Percentiles rank a stretch among this genome's conserved stretches.
These are phyloP conservation scores for Penicillium lividum DNA, from an alignment of 495 filamentous ascomycete genomes.

Conservation along the genomic window DNA sequence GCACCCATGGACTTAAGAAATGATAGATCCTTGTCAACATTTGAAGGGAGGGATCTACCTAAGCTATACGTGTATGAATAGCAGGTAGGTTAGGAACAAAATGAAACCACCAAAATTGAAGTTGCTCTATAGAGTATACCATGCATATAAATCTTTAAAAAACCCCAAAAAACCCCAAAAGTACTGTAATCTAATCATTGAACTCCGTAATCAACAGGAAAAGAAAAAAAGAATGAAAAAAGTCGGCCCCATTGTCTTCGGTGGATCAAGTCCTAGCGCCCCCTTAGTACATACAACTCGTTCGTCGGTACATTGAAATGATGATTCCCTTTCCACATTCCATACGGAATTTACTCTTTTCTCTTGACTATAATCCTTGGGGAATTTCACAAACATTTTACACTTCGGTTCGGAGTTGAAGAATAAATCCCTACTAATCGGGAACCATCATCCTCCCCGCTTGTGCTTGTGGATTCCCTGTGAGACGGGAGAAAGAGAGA, in stretches of 20 bases:
- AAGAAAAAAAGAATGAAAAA: slow-evolving; percentile 2
- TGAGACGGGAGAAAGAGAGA: slow-evolving; percentile 22
- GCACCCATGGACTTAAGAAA: no score
- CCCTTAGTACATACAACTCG: neutral
- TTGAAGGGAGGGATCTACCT: no score
- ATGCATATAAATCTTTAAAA: no score
- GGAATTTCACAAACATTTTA: neutral
- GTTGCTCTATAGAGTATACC: no score
- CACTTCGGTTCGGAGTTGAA: neutral
- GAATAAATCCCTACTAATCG: slow-evolving; percentile 3
- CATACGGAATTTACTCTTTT: neutral
- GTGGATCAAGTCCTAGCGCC: slow-evolving; percentile 22
- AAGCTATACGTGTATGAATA: no score
- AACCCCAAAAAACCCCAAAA: neutral
- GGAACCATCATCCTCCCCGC: slow-evolving; percentile 19
- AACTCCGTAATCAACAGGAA: neutral
- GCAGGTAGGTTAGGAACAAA: no score
- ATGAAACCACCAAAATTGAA: no score
- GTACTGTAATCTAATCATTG: neutral
- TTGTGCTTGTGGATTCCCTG: slow-evolving; percentile 14
- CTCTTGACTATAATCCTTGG: neutral
- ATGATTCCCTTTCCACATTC: neutral
- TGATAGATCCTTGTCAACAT: no score
- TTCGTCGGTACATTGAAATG: neutral
- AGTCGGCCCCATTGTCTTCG: slow-evolving; percentile 10